A percentile compares a stretch with the other conserved stretches of the same genome.
phyloP scores from a whole-genome alignment of 805 yeast species.

The Hanseniaspora vineae region DNA sequence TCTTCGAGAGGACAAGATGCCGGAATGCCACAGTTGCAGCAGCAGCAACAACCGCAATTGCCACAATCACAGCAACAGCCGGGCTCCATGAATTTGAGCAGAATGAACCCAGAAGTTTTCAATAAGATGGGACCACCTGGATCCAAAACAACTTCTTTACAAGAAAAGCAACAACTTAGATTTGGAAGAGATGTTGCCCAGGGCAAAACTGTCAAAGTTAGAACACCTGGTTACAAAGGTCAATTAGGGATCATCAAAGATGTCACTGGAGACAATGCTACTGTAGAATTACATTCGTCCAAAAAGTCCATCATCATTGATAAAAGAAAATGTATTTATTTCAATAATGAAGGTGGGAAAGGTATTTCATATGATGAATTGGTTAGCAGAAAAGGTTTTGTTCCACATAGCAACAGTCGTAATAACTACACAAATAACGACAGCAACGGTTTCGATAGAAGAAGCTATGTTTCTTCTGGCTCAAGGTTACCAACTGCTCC shows the following conservation, averaged over 20 bases:
- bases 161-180: conserved; percentile 36
- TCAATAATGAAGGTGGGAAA: conserved; percentile 47
- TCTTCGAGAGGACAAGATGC: conserved; percentile 46
- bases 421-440: too few relatives aligned
- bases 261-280: conserved; percentile 81
- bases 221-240: conserved; percentile 90
- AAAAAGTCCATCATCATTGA: conserved; percentile 77
- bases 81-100: conserved; percentile 54
- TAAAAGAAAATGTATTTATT: conserved; percentile 65
- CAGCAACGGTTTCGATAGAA: conserved; percentile 8
- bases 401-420: conserved; percentile 10
- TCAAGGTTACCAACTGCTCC: conserved; percentile 24
- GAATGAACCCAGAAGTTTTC: conserved; percentile 66
- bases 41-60: too few relatives aligned
- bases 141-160: conserved; percentile 26
- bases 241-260: conserved; percentile 87
- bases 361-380: conserved; percentile 71
- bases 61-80: conserved; percentile 11
- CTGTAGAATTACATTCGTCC: conserved; percentile 89
- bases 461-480: conserved; percentile 14
- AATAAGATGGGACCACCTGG: conserved; percentile 43
- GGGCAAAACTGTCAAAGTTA: conserved; percentile 74
- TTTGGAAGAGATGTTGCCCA: conserved; percentile 74
- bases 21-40: too few relatives aligned
- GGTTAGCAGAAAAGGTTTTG: conserved; percentile 36